Percentiles rank a stretch among this genome's conserved stretches.
These are phyloP conservation scores for Trametes pubescens DNA, from an alignment of 1,284 basidiomycete genomes.

Conservation along the genomic window DNA sequence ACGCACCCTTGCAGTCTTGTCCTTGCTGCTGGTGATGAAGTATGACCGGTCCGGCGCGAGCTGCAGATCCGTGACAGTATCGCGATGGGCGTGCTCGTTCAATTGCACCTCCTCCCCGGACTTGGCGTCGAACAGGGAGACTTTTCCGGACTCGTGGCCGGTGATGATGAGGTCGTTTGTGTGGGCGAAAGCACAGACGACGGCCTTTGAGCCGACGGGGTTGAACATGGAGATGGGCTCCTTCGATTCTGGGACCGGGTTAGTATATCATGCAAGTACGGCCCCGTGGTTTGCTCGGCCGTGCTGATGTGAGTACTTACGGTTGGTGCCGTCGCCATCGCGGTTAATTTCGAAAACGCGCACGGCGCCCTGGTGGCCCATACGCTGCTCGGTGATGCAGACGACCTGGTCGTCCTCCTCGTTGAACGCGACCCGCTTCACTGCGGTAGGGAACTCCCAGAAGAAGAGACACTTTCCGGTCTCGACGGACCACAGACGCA, in stretches of 20 bases:
- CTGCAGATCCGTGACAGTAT: conserved; percentile 93
- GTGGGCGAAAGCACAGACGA: conserved; percentile 92
- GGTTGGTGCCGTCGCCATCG: conserved; percentile 79
- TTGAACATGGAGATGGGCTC: conserved; percentile 85
- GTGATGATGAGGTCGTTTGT: conserved; percentile 87
- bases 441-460: conserved; percentile 99
- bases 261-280: background rate
- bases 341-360: conserved; percentile 91
- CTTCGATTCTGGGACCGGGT: conserved; percentile 65
- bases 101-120: conserved; percentile 85
- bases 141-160: conserved; percentile 95
- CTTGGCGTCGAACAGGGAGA: conserved; percentile 89
- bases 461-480: conserved; percentile 91
- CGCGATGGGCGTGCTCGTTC: conserved; percentile 87
- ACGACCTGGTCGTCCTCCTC: conserved; percentile 88
- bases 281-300: background rate
- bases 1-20: conserved; percentile 92
- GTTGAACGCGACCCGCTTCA: conserved; percentile 93
- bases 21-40: conserved; percentile 96
- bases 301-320: conserved; percentile 50
- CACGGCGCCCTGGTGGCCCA: conserved; percentile 89
- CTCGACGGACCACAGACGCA: conserved; percentile 91
- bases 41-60: conserved; percentile 91
- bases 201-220: conserved; percentile 94
- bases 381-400: conserved; percentile 96